Base-by-base conservation (phyloP, 805 yeast genomes). In the Candida suzukii region DNA sequence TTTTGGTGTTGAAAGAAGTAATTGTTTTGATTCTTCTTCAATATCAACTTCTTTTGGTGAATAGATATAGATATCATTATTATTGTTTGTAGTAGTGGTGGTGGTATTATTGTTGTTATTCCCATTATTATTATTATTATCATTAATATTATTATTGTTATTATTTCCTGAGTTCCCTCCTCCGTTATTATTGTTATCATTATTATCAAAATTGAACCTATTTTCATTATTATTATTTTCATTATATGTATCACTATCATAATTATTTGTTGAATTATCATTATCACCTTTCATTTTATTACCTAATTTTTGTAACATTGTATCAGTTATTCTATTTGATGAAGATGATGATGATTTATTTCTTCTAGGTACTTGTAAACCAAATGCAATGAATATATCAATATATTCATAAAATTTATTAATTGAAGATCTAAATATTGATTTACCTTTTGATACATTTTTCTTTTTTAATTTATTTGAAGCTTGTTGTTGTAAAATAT, bases 341-440 rank as follows among this genome's bases (percentile, higher is more conserved):
- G n/a, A n/a, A n/a, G n/a, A n/a, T n/a, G n/a, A n/a, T n/a, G n/a
- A n/a, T n/a, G n/a, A n/a, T n/a, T n/a, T n/a, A n/a, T n/a, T n/a
- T n/a, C n/a, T n/a, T n/a, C 78, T 54, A 1, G 81, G 78, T 4
- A 73, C 70, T 4, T 80, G 78, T 48, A 78, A 60, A n/a, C 80
- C 79, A 37, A 75, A 73, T 13, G 76, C 74, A 39, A 78, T 74
- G 16, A 76, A 63, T 29, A 66, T 68, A 54, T 77, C 83, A 1
- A 83, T 73, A 38, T 60, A 24, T 63, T 58, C n/a, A 67, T 63
- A 0, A 73, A 58, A 11, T 47, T 4, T 24, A 17, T 35, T 29
- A 11, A 17, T 18, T 16, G 17, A 31, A 8, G 35, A 14, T 31
- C n/a, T 31, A 3, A 19, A 7, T 3, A 12, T 14, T 14, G 16